Base-by-base conservation (phyloP, 768 basidiomycete genomes). In the Mycena sanguinolenta region DNA sequence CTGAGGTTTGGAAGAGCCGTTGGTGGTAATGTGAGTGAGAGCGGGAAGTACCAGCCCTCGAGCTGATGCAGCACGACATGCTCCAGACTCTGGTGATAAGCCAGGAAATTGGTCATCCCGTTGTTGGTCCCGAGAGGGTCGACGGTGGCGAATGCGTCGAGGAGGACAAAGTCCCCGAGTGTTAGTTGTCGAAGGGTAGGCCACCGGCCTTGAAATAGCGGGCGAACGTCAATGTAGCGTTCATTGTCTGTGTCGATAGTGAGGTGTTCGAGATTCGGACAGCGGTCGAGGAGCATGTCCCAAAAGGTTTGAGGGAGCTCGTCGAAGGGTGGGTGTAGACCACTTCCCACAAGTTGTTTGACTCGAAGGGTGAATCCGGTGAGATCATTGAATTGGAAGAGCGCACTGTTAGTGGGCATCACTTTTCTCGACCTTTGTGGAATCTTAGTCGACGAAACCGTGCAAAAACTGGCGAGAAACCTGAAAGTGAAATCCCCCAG, bases 31-130 rank as follows among this genome's bases (percentile, higher is more conserved):
- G 58, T 66, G 49, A 73, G n/a, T 2, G 72, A 73, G 39, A 73
- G 61, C 5, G 72, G 72, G n/a, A 70, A 73, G 53, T 73, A 73
- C 72, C 72, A 73, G 10, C 72, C 72, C 61, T 73, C 72, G 2
- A 73, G 27, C 52, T 73, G 72, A 27, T 73, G 72, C 6, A 73
- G 69, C 1, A 39, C 62, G 8, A 73, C 53, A 46, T 59, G 55
- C 19, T 73, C 72, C 39, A 73, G 25, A 30, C 28, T 17, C 44
- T 63, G 57, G 30, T 70, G 69, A 30, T 49, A 55, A 17, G 68
- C 49, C 19, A 73, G 65, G 25, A 73, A 73, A 23, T 67, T 73
- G 14, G 62, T 39, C 65, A 73, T 70, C 8, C 72, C 65, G 46
- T 70, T 73, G 61, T 63, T 73, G 21, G 72, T 73, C 13, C 38